Conservation (phyloP, 495 filamentous ascomycete species). For the Trichoderma asperelloides region DNA sequence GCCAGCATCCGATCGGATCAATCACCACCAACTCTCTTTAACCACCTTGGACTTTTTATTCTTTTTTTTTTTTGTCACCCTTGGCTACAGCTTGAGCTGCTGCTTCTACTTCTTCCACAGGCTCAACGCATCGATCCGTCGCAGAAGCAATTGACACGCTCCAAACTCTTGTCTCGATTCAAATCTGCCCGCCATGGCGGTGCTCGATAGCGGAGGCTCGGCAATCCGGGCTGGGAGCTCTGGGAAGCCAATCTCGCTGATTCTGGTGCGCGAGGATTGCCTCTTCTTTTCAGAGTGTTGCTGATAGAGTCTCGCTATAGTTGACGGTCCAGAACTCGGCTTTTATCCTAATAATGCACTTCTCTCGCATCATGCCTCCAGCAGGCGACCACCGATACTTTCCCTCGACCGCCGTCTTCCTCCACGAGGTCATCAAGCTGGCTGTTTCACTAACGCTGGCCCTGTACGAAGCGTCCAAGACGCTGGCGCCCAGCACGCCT, state of each 20-base stretch:
- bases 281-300: background rate
- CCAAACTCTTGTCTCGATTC: background rate
- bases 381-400: conserved; percentile 78
- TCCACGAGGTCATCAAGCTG: conserved; percentile 90
- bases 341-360: conserved; percentile 79
- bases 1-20: too few species aligned
- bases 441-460: conserved; percentile 77
- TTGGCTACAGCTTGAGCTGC: background rate
- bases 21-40: too few species aligned
- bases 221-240: background rate
- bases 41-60: too few species aligned
- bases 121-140: background rate
- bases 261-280: background rate
- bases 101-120: background rate
- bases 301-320: conserved; percentile 28
- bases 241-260: background rate
- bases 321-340: conserved; percentile 74
- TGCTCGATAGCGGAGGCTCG: conserved; percentile 1
- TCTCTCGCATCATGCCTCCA: conserved; percentile 83
- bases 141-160: background rate
- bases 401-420: conserved; percentile 86
- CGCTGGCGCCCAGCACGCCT: conserved; percentile 64
- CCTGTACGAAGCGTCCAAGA: conserved; percentile 74
- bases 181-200: conserved; percentile 6
- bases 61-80: too few species aligned